Evolutionary conservation across 257 asterid genomes (phyloP), one percentile per base, ranked within the genome.

Genomic region (Capsicum baccatum): DNA sequence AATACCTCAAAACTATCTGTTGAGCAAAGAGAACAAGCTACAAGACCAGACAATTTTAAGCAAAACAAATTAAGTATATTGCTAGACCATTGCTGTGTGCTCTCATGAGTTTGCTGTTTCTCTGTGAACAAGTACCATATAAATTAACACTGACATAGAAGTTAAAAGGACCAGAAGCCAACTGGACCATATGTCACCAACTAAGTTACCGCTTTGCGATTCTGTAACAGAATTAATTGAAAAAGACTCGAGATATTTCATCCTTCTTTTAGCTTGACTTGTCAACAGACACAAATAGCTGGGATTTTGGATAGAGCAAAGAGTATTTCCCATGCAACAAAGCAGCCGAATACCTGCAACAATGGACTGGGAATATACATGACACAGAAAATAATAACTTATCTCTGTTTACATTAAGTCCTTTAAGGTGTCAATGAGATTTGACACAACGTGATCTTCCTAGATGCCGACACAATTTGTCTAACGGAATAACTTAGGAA

Each of bases 41-140:
- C 64, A 14, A 26, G 64, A 76, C 47, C 19, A 54, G 14, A 52
- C 39, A 48, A 50, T 6, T 74, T 4, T 74, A 50, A 26, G 13
- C 47, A 54, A 78, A 26, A 52, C 82, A 78, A 54, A 14, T 4
- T 35, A 13, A 54, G 81, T 33, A 17, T 16, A 78, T 33, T 26
- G 33, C 33, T 78, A 78, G 82, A 78, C 48, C 33, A n/a, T 78
- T 26, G 50, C 64, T 33, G 48, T 14, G 64, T 54, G 50, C 33
- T 92, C 82, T 94, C 99, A 84, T 94, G 99, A 70, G 99, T 95
- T 86, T 86, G 86, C 89, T 93, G 98, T 86, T 78, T 96, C 90
- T 96, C 99, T 96, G 81, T 37, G 67, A 76, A 89, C 71, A 86
- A 67, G 39, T 78, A 57, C 60, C 10, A 12, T 11, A 12, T 80